Percentiles rank a stretch among this genome's conserved stretches.
These are phyloP conservation scores for Lithohypha guttulata DNA, from an alignment of 2,329 filamentous ascomycete genomes.

Conservation along the genomic window DNA sequence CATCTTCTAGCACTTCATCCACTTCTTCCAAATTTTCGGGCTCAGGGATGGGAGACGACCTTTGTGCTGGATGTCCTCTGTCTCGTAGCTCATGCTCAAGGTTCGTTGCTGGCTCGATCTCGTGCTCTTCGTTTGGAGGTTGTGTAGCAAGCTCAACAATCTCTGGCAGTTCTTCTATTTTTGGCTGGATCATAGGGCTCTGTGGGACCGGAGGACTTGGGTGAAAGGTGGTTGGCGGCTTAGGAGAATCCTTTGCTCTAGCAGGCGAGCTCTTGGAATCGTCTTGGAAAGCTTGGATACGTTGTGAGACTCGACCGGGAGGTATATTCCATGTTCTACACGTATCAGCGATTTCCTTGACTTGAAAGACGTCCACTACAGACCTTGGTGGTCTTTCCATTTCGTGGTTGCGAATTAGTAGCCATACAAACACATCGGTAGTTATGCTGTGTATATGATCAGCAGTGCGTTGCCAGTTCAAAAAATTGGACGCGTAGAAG, in stretches of 20 bases:
- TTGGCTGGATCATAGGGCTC: too few species aligned
- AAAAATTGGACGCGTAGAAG: too few species aligned
- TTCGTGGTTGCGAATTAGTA: background rate
- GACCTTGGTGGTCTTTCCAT: conserved; percentile 5
- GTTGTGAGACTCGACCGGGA: conserved; percentile 18
- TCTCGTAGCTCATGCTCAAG: too few species aligned
- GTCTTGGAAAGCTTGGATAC: conserved; percentile 20
- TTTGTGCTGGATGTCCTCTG: conserved; percentile 1
- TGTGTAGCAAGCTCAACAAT: too few species aligned
- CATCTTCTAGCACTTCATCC: conserved; percentile 13
- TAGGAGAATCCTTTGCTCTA: conserved; percentile 9
- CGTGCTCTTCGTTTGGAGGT: too few species aligned
- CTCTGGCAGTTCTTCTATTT: too few species aligned
- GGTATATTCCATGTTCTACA: conserved; percentile 9
- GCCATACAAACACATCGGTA: too few species aligned
- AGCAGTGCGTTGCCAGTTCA: too few species aligned
- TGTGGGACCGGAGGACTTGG: conserved; percentile 2
- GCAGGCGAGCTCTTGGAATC: background rate
- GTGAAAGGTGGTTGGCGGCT: conserved; percentile 8
- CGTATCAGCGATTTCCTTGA: too few species aligned
- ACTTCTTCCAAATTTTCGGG: conserved; percentile 3
- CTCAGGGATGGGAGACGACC: background rate
- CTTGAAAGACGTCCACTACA: background rate
- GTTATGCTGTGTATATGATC: too few species aligned
- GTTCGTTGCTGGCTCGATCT: too few species aligned